Percentiles rank a stretch among this genome's conserved stretches.
phyloP scores from a whole-genome alignment of 2,329 filamentous ascomycete species.

The Penicillium sumatraense region DNA sequence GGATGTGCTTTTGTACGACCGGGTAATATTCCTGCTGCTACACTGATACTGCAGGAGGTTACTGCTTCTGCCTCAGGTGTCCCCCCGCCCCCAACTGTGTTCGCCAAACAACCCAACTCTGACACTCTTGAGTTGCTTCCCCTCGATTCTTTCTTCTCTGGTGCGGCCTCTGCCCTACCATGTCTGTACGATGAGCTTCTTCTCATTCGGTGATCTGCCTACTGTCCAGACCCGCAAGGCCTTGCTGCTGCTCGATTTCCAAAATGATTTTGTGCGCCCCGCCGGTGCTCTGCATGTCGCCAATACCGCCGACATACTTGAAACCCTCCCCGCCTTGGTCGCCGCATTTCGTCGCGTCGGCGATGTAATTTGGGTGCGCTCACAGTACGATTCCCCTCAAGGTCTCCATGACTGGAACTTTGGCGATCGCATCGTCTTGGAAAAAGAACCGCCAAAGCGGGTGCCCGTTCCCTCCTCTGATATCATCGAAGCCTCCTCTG shows the following conservation, averaged over 20 bases:
- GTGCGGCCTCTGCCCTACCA: constrained; percentile 20
- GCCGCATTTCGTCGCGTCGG: constrained; percentile 73
- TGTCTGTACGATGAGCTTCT: constrained; percentile 38
- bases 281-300: constrained; percentile 70
- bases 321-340: constrained; percentile 68
- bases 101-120: not conserved
- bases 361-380: constrained; percentile 83
- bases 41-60: no score
- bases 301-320: constrained; percentile 67
- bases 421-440: constrained; percentile 52
- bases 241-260: constrained; percentile 81
- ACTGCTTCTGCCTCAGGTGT: constrained; percentile 21
- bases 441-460: constrained; percentile 18
- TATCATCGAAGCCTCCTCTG: constrained; percentile 26
- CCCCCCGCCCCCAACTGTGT: constrained; percentile 3
- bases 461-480: constrained; percentile 15
- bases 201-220: constrained; percentile 43
- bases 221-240: constrained; percentile 67
- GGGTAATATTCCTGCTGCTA: no score
- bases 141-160: constrained; percentile 1
- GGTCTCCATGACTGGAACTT: constrained; percentile 57
- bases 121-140: not conserved
- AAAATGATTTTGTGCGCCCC: constrained; percentile 81
- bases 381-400: constrained; percentile 69
- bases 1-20: no score